Conservation (phyloP, 108 stramenopile genomes). For the Nitzschia inconspicua region DNA sequence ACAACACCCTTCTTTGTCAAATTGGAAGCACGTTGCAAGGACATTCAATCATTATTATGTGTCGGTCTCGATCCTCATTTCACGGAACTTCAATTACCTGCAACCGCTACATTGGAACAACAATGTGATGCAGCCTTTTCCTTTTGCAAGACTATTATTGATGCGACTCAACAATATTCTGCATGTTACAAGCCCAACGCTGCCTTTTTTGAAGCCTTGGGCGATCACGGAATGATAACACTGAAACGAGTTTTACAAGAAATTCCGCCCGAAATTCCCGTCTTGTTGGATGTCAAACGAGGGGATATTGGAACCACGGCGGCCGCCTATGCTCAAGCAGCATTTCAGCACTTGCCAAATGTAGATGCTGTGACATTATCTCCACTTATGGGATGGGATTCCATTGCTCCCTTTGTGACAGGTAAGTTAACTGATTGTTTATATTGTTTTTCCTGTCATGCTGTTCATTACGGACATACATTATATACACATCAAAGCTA, state of each 20-base stretch:
- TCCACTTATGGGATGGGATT: conserved; percentile 97
- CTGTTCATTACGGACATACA: no score
- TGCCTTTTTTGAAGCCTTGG: conserved; percentile 97
- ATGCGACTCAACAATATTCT: conserved; percentile 72
- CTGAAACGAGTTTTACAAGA: conserved; percentile 69
- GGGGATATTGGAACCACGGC: conserved; percentile 98
- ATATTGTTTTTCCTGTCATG: neutral
- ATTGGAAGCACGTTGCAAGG: conserved; percentile 49
- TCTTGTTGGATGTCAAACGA: conserved; percentile 94
- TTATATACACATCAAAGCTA: no score
- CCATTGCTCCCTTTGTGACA: conserved; percentile 91
- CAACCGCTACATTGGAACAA: conserved; percentile 26
- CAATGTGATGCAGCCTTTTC: conserved; percentile 78
- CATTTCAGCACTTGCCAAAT: conserved; percentile 76
- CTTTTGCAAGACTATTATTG: conserved; percentile 92
- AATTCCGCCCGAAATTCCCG: conserved; percentile 72
- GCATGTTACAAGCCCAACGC: conserved; percentile 98
- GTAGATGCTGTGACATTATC: conserved; percentile 93
- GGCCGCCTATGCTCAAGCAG: conserved; percentile 89
- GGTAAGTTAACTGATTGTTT: conserved; percentile 43
- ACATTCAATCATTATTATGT: conserved; percentile 86
- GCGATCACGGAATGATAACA: conserved; percentile 70
- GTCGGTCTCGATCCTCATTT: conserved; percentile 96
- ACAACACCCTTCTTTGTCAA: conserved; percentile 46
- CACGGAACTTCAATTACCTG: conserved; percentile 48